Conservation (phyloP, 768 basidiomycete genomes). For the Naganishia onofrii region DNA sequence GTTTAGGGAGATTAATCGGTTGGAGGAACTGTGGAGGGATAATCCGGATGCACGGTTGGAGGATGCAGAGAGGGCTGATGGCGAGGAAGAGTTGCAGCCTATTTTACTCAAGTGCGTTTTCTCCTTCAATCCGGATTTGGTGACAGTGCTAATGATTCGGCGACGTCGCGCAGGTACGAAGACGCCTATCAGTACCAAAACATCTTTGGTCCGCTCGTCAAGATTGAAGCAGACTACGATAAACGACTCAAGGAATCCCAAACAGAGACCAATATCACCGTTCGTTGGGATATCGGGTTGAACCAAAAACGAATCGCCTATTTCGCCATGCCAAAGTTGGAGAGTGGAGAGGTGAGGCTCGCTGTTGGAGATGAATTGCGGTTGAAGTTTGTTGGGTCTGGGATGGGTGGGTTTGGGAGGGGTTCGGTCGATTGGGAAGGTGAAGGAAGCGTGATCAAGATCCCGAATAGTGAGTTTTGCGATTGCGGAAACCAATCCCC, state of each 20-base stretch:
- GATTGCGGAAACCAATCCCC: not conserved
- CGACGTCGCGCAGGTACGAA: conserved; percentile 63
- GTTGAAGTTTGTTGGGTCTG: conserved; percentile 65
- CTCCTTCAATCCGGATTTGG: not conserved
- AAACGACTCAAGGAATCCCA: conserved; percentile 97
- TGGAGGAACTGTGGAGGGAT: conserved; percentile 97
- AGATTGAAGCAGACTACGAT: conserved; percentile 99
- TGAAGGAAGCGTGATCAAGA: conserved; percentile 96
- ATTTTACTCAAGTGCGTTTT: conserved; percentile 64
- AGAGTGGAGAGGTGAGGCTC: conserved; percentile 93
- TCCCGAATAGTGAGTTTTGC: conserved; percentile 83
- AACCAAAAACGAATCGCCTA: conserved; percentile 99
- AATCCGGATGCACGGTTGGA: conserved; percentile 91
- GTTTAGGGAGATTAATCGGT: conserved; percentile 91
- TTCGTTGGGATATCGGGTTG: conserved; percentile 95
- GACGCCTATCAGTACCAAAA: conserved; percentile 99
- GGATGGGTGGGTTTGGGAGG: conserved; percentile 41
- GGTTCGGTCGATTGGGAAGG: conserved; percentile 82
- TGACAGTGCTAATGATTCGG: not conserved
- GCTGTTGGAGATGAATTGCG: conserved; percentile 95
- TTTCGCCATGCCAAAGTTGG: conserved; percentile 93
- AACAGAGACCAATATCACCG: conserved; percentile 92
- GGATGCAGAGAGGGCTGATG: conserved; percentile 93
- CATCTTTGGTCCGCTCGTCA: conserved; percentile 97
- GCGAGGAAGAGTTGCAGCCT: conserved; percentile 95